phyloP scores from a whole-genome alignment of 73 alveolate genomes.

The Effrenium voratum region DNA sequence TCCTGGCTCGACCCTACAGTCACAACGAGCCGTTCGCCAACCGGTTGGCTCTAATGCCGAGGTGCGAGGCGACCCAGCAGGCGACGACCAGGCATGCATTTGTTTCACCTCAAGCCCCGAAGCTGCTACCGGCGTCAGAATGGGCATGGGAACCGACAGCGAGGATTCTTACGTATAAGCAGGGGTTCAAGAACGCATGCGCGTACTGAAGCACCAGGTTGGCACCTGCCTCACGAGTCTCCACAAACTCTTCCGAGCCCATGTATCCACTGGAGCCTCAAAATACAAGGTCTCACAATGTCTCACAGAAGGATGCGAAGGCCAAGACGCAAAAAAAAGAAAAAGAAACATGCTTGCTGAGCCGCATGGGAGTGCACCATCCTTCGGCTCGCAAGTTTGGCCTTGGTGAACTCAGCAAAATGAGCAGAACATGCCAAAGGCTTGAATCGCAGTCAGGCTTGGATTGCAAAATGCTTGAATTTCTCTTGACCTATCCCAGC shows the following conservation, averaged over 20 bases:
- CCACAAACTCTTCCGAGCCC: slow-evolving; percentile 69
- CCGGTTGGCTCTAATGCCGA: not conserved
- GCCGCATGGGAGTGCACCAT: too few relatives aligned
- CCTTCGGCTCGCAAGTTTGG: too few relatives aligned
- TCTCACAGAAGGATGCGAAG: not conserved
- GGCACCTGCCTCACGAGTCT: slow-evolving; percentile 13
- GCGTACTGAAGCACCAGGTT: too few relatives aligned
- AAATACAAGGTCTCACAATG: not conserved
- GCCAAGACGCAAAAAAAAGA: not conserved
- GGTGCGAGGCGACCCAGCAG: slow-evolving; percentile 23
- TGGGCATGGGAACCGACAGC: too few relatives aligned
- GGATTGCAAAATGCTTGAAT: too few relatives aligned
- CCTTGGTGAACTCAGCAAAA: too few relatives aligned
- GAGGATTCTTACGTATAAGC: too few relatives aligned
- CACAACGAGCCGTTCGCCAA: not conserved
- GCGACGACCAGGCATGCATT: slow-evolving; percentile 66
- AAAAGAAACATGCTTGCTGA: not conserved
- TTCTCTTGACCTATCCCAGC: too few relatives aligned
- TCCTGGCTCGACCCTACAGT: not conserved
- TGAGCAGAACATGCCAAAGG: too few relatives aligned
- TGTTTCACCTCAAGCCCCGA: slow-evolving; percentile 13
- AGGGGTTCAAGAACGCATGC: too few relatives aligned
- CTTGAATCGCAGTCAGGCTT: too few relatives aligned
- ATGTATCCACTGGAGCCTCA: slow-evolving; percentile 24
- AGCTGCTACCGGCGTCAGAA: not conserved